Conservation (phyloP, 2,329 filamentous ascomycete species). For the Chaetomiaceae sp. region DNA sequence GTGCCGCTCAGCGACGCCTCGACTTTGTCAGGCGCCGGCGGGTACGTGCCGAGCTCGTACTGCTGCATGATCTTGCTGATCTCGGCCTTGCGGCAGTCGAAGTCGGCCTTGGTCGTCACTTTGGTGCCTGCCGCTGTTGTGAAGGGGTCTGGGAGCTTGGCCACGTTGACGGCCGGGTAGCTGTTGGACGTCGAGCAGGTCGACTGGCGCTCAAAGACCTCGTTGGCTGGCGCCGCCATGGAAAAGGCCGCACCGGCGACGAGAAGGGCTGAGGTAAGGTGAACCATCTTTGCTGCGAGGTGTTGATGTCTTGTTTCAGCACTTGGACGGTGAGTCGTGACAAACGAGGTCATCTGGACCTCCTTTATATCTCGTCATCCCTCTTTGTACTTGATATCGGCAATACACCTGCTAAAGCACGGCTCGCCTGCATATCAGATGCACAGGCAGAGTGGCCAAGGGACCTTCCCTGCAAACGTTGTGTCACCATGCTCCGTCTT, state of each 20-base stretch:
- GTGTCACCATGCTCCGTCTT: neutral
- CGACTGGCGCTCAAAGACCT: conserved; percentile 33
- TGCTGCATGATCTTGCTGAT: conserved; percentile 43
- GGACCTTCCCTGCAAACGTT: too few relatives aligned
- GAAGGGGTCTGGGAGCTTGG: conserved; percentile 44
- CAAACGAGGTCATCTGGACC: too few relatives aligned
- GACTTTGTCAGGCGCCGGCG: conserved; percentile 40
- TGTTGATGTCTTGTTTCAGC: neutral
- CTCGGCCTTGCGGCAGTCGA: conserved; percentile 43
- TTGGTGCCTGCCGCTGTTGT: conserved; percentile 36
- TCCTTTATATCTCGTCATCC: conserved; percentile 18
- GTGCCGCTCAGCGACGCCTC: conserved; percentile 39
- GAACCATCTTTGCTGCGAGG: conserved; percentile 23
- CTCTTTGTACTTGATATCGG: too few relatives aligned
- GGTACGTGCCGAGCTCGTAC: conserved; percentile 46
- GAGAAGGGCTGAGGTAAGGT: conserved; percentile 26
- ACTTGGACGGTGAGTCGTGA: conserved; percentile 4
- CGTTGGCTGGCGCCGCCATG: conserved; percentile 30
- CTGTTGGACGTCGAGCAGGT: conserved; percentile 31
- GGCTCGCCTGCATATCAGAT: too few relatives aligned
- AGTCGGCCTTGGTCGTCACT: conserved; percentile 41
- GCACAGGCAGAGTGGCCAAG: too few relatives aligned
- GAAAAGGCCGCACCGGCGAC: conserved; percentile 32
- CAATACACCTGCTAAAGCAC: too few relatives aligned
- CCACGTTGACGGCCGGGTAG: conserved; percentile 32